Conservation (phyloP, 2,329 filamentous ascomycete genomes). For the Botrytis elliptica region DNA sequence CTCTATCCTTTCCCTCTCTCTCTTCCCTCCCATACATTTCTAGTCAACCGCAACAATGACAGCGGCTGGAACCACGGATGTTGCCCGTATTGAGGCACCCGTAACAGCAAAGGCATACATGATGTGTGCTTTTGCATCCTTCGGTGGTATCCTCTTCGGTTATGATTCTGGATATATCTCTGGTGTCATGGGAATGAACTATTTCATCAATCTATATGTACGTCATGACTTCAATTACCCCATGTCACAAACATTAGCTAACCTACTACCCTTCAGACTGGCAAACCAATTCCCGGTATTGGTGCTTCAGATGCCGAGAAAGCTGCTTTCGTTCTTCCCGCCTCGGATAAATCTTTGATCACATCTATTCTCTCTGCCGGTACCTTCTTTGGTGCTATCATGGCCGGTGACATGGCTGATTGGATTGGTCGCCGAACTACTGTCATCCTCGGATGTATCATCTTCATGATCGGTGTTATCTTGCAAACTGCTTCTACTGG, state of each 20-base stretch:
- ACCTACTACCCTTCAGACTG: constrained; percentile 20
- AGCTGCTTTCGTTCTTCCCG: constrained; percentile 41
- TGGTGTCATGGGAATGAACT: constrained; percentile 51
- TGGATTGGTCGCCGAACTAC: constrained; percentile 70
- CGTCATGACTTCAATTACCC: constrained; percentile 25
- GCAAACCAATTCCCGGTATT: constrained; percentile 27
- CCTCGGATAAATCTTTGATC: constrained; percentile 58
- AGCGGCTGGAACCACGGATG: constrained; percentile 53
- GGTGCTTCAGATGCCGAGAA: constrained; percentile 23
- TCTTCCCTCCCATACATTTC: not conserved
- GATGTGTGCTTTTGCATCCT: constrained; percentile 68
- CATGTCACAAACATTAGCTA: not conserved
- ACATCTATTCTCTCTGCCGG: constrained; percentile 69
- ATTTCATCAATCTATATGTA: constrained; percentile 37
- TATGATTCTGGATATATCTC: constrained; percentile 78
- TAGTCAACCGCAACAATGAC: constrained; percentile 14
- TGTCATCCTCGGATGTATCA: constrained; percentile 58
- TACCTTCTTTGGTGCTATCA: constrained; percentile 77
- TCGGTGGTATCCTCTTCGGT: constrained; percentile 58
- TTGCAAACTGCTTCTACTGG: constrained; percentile 63
- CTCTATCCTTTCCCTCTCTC: not conserved
- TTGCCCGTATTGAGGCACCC: constrained; percentile 66
- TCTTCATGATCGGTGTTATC: constrained; percentile 65
- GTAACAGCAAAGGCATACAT: constrained; percentile 68
- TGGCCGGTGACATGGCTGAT: constrained; percentile 76